Base-by-base conservation (phyloP, 495 filamentous ascomycete genomes). In the Aspergillus wentii region DNA sequence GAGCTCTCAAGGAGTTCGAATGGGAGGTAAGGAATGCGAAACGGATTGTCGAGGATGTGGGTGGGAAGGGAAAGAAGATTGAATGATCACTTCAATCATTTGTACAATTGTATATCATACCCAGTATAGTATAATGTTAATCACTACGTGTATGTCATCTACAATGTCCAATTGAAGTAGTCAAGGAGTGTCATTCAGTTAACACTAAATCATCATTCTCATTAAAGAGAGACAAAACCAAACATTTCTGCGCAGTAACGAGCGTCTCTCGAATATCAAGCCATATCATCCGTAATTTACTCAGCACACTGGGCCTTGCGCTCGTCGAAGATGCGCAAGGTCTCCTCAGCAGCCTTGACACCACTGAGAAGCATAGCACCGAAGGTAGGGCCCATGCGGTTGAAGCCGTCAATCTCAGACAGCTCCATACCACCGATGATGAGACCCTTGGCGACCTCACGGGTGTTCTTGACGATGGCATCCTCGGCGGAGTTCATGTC, bases 381-480 rank as follows among this genome's bases (percentile, higher is more conserved):
- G 54, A 87, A 86, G 13, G 82, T 87, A 25, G 79, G 78, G 10
- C 72, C 86, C 86, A 90, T 92, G 38, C 86, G 78, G 64, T 91
- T 91, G 35, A 85, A 85, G 17, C 86, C 88, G 53, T 95, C 88
- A 25, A 94, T 80, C 67, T 95, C 88, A 42, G 81, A 85, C 54
- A 94, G 63, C 66, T 95, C 88, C 88, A 95, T 95, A 17, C 88
- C 88, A 36, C 88, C 88, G n/a, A 91, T 82, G 49, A 94, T 86
- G 46, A 95, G 69, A 30, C 88, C 88, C 25, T 85, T 86, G 25
- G 86, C 78, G 37, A 95, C 74, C 72, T 94, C 88, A 43, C 88
- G 75, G 28, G 88, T 94, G 47, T 80, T 70, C 75, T 88, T 92
- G 52, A 92, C 87, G 49, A 95, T 92, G 31, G 87, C 86, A 48